Percentiles rank a stretch among this genome's conserved stretches.
phyloP scores from a whole-genome alignment of 2,329 filamentous ascomycete species.

The Talaromyces sp. region DNA sequence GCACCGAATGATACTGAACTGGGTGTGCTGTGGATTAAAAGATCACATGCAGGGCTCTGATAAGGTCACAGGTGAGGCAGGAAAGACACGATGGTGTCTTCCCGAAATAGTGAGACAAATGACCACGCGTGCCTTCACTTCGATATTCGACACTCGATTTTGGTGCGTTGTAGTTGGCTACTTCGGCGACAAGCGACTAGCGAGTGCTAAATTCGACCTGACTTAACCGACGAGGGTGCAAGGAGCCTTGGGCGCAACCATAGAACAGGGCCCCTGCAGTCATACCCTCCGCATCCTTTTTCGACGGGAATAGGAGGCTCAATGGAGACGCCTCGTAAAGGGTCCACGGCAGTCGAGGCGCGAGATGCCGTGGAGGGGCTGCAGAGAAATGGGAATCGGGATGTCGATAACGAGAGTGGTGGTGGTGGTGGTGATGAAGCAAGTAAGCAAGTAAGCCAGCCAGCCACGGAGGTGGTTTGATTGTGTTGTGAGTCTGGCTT shows the following conservation, averaged over 20 bases:
- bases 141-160: not conserved
- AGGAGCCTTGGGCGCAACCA: conserved; percentile 44
- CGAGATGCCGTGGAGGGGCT: conserved; percentile 17
- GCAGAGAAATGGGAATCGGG: not conserved
- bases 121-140: not conserved
- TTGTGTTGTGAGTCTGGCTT: conserved; percentile 30
- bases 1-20: not conserved
- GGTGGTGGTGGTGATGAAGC: conserved; percentile 16
- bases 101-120: not conserved
- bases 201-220: conserved; percentile 1
- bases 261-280: conserved; percentile 39
- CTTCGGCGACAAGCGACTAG: not conserved
- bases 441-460: conserved; percentile 24
- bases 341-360: conserved; percentile 12
- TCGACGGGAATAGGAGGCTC: conserved; percentile 19
- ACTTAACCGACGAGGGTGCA: conserved; percentile 28
- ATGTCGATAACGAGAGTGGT: conserved; percentile 8
- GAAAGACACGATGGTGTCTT: conserved; percentile 8
- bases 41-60: conserved; percentile 19
- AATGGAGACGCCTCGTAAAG: conserved; percentile 19
- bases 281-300: conserved; percentile 43
- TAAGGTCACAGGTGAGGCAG: conserved; percentile 12
- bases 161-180: not conserved
- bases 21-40: not conserved
- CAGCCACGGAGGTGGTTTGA: conserved; percentile 22